A percentile compares a stretch with the other conserved stretches of the same genome.
These are phyloP conservation scores for Rhododendron ferrugineum DNA, from an alignment of 148 eudicot genomes.

Conservation along the genomic window DNA sequence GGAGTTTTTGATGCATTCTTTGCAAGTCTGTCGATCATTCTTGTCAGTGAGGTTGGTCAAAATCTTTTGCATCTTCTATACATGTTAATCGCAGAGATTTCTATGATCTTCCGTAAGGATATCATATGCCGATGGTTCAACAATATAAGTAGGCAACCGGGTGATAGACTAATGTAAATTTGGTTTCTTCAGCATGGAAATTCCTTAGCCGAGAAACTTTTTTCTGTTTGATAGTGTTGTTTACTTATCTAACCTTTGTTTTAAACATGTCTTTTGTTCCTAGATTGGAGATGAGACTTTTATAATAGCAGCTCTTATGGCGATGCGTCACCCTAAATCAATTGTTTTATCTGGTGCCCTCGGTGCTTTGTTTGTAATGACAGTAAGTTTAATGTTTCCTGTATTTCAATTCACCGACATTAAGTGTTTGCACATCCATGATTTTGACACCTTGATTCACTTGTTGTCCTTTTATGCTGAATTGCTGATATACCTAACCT, in stretches of 20 bases:
- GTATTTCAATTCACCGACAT: background rate
- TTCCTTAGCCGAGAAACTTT: background rate
- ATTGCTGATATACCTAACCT: background rate
- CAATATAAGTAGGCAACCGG: background rate
- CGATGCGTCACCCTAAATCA: conserved; percentile 96
- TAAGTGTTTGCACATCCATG: background rate
- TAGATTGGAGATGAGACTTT: conserved; percentile 99
- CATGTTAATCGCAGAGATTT: background rate
- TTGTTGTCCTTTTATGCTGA: background rate
- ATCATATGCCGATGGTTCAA: background rate
- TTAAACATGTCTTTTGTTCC: conserved; percentile 25
- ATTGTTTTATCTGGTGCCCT: conserved; percentile 94
- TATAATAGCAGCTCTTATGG: conserved; percentile 97
- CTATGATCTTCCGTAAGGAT: background rate
- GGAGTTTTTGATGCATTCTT: conserved; percentile 89
- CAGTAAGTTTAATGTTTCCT: conserved; percentile 43
- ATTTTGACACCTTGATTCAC: conserved; percentile 5
- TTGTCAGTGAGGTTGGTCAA: conserved; percentile 88
- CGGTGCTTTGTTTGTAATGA: conserved; percentile 95
- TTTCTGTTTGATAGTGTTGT: conserved; percentile 2
- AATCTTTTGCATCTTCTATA: background rate
- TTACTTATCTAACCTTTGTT: conserved; percentile 12
- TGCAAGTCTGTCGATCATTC: conserved; percentile 91
- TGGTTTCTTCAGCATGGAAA: background rate
- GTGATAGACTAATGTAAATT: background rate